Conservation (phyloP, 2,329 filamentous ascomycete genomes). For the Zalaria sp. region DNA sequence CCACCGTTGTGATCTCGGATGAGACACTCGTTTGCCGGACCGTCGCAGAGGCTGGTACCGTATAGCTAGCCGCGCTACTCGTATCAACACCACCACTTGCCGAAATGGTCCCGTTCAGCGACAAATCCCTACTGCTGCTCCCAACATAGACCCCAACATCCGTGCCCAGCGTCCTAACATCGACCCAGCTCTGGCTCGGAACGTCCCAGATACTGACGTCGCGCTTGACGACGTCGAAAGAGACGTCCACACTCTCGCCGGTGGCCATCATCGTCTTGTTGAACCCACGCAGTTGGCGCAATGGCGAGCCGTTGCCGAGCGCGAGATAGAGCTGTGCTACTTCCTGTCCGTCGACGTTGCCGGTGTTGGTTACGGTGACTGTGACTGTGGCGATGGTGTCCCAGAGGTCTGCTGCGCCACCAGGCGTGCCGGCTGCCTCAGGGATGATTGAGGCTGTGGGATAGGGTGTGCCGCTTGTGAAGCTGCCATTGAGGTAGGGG, state of each 20-base stretch:
- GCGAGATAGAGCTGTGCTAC: slow-evolving; percentile 44
- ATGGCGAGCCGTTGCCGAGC: slow-evolving; percentile 29
- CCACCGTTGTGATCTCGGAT: too few relatives aligned
- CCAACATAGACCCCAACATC: background rate
- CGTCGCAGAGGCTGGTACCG: background rate
- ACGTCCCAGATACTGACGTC: slow-evolving; percentile 29
- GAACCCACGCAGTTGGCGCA: slow-evolving; percentile 26
- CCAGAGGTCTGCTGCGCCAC: slow-evolving; percentile 44
- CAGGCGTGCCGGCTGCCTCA: slow-evolving; percentile 16
- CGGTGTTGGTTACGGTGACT: slow-evolving; percentile 37
- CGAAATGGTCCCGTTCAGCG: background rate
- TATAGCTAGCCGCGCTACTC: background rate
- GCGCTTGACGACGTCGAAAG: slow-evolving; percentile 23
- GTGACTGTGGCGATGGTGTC: slow-evolving; percentile 34
- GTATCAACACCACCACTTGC: background rate
- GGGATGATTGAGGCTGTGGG: slow-evolving; percentile 7
- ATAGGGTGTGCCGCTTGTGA: slow-evolving; percentile 12
- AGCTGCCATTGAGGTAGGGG: slow-evolving; percentile 1
- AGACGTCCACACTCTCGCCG: slow-evolving; percentile 12
- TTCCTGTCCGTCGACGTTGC: slow-evolving; percentile 30
- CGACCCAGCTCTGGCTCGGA: slow-evolving; percentile 24
- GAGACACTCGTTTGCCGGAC: too few relatives aligned
- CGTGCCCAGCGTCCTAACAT: background rate
- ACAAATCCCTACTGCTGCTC: background rate
- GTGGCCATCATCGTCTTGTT: slow-evolving; percentile 23